Base-by-base conservation (phyloP, 2,329 filamentous ascomycete genomes). In the Sporothrix pallida region DNA sequence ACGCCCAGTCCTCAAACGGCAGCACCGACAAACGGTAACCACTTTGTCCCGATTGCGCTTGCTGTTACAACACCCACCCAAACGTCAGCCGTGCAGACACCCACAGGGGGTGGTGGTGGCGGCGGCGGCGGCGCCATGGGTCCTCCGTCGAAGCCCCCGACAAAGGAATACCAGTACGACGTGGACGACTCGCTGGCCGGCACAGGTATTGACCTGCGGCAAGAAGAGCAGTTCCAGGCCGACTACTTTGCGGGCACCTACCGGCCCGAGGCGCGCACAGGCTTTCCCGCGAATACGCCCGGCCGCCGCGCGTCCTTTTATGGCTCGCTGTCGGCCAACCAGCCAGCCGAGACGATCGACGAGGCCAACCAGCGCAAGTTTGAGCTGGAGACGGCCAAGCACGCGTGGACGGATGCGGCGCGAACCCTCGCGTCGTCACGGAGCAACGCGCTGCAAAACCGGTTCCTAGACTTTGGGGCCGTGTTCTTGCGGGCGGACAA, bases 171-270 rank as follows among this genome's bases (percentile, higher is more conserved):
- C 73, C 84, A 88, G 73, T 90, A 95, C 78, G 93, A 97, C 78
- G 87, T 95, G 63, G 93, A 92, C 76, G 95, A 98, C 83, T 92
- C 94, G 70, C 83, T 97, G 72, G 91, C 91, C 20, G 93, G 92
- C 20, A 95, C 94, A 17, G 94, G 94, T 69, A 94, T 98, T 76
- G 93, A 97, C 83, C 83, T 97, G 65, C 90, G 92, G 74, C 94
- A 94, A 76, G 95, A 97, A 81, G 93, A 97, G 79, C 93, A 94
- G 78, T 93, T 90, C 77, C 86, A 96, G 81, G 91, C 93, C 62
- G 90, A 89, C 74, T 85, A 90, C 73, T 91, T 90, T 79, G 87
- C 88, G 62, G 82, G 84, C 72, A 78, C 80, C 72, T 83, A 80
- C 71, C 77, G 78, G 31, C 78, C 80, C 71, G 84, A 89, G 77